Percentiles rank a stretch among this genome's conserved stretches.
Conservation (phyloP, 225 moss, liverwort and hornwort genomes). For the Polytrichum formosum region DNA sequence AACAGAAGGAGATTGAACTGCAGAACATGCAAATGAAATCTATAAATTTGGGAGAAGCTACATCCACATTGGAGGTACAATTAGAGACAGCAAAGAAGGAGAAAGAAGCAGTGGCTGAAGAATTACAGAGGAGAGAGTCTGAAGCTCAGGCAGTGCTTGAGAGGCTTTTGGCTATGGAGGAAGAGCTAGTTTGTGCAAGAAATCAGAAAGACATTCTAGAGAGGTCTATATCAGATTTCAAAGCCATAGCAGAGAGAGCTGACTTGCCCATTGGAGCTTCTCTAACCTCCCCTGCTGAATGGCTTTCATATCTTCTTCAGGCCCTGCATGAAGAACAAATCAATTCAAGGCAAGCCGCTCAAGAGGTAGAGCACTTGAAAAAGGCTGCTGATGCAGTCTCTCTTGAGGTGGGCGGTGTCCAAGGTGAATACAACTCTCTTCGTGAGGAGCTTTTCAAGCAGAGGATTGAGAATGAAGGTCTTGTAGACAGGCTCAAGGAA, state of each 20-base stretch:
- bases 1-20: slow-evolving; percentile 34
- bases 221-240: slow-evolving; percentile 9
- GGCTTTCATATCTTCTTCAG: slow-evolving; percentile 31
- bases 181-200: slow-evolving; percentile 33
- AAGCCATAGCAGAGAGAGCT: slow-evolving; percentile 9
- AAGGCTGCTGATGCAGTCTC: slow-evolving; percentile 17
- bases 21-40: slow-evolving; percentile 35
- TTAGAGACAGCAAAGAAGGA: slow-evolving; percentile 24
- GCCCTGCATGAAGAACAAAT: slow-evolving; percentile 35
- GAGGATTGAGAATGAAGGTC: slow-evolving; percentile 29
- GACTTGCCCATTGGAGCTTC: slow-evolving; percentile 19
- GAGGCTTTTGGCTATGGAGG: slow-evolving; percentile 36
- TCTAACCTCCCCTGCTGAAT: slow-evolving; percentile 19
- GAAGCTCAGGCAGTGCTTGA: slow-evolving; percentile 29
- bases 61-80: slow-evolving; percentile 30
- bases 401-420: slow-evolving; percentile 35
- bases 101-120: slow-evolving; percentile 32
- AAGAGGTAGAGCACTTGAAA: slow-evolving; percentile 32
- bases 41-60: slow-evolving; percentile 13
- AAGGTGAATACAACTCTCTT: slow-evolving; percentile 21
- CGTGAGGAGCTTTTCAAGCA: slow-evolving; percentile 21
- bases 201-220: slow-evolving; percentile 11
- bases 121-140: slow-evolving; percentile 33
- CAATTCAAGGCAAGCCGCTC: slow-evolving; percentile 21
- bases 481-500: slow-evolving; percentile 25